Evolutionary conservation across 148 eudicot species (phyloP).

Genomic region (Simmondsia chinensis): DNA sequence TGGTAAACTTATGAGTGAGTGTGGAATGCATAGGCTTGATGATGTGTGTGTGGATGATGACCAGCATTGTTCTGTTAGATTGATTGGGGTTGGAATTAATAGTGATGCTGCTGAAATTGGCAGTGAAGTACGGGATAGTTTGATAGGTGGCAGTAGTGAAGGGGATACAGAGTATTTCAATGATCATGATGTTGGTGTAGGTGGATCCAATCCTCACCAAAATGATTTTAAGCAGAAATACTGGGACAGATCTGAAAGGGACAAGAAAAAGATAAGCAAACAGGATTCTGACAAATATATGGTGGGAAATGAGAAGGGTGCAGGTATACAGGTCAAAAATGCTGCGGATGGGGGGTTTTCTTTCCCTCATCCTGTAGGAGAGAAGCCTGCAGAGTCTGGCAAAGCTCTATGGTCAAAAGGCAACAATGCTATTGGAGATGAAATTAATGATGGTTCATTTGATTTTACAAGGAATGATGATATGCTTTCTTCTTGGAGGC

Average conservation of each 20-base stretch:
- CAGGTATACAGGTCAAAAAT: conserved; percentile 25
- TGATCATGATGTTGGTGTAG: conserved; percentile 48
- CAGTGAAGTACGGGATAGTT: conserved; percentile 83
- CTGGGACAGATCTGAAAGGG: conserved; percentile 30
- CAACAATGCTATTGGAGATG: conserved; percentile 29
- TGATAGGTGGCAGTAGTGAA: conserved; percentile 91
- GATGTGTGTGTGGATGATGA: conserved; percentile 74
- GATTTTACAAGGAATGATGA: conserved; percentile 31
- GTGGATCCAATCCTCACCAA: conserved; percentile 29
- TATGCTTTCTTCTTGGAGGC: conserved; percentile 60
- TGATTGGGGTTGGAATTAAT: conserved; percentile 96
- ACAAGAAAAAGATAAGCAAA: conserved; percentile 26
- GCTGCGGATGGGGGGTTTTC: conserved; percentile 62
- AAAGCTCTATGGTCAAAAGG: conserved; percentile 60
- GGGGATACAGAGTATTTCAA: conserved; percentile 72
- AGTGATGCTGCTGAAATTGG: conserved; percentile 89
- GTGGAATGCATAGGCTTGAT: conserved; percentile 46
- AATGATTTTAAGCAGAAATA: conserved; percentile 24
- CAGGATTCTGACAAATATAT: conserved; percentile 34
- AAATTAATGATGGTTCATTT: conserved; percentile 23
- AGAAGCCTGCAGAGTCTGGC: conserved; percentile 44
- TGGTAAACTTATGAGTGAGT: conserved; percentile 47
- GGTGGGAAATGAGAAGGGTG: conserved; percentile 26
- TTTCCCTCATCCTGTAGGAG: conserved; percentile 67
- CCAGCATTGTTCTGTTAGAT: conserved; percentile 89